Evolutionary conservation across 768 basidiomycete genomes (phyloP).

Genomic region (Naganishia vishniacii): DNA sequence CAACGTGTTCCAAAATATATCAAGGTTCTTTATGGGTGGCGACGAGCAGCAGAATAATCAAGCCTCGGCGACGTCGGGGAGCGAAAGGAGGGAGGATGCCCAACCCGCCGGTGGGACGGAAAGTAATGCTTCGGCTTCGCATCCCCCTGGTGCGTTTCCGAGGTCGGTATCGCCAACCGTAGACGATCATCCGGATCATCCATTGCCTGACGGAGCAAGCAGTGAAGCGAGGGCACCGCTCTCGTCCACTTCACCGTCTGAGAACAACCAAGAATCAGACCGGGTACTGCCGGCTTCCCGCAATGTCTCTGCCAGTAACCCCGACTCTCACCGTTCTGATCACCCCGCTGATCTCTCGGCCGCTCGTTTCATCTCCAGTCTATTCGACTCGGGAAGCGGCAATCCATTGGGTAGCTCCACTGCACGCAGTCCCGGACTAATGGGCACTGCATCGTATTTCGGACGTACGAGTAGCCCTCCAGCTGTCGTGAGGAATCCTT

Average conservation of each 20-base stretch:
- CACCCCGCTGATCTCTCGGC: neutral
- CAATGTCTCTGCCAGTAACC: neutral
- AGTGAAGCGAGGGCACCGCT: neutral
- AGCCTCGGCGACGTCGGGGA: neutral
- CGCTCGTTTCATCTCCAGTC: conserved; percentile 2
- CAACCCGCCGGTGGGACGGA: no score
- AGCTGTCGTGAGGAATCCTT: neutral
- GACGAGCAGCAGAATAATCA: neutral
- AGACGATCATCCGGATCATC: conserved; percentile 8
- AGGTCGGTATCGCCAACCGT: neutral
- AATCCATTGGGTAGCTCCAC: neutral
- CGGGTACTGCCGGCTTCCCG: neutral
- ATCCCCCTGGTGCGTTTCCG: conserved; percentile 1
- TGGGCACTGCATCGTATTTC: conserved; percentile 15
- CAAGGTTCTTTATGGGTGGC: neutral
- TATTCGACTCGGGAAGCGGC: conserved; percentile 11
- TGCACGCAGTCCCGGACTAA: conserved; percentile 4
- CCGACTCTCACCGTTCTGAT: neutral
- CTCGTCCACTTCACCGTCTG: neutral
- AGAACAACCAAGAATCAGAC: neutral
- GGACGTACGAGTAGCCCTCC: conserved; percentile 3
- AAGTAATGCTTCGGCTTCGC: neutral
- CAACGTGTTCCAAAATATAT: conserved; percentile 7
- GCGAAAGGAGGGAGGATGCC: neutral
- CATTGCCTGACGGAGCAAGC: neutral